Conservation (phyloP, 73 alveolate genomes). For the Uronychia binucleata region DNA sequence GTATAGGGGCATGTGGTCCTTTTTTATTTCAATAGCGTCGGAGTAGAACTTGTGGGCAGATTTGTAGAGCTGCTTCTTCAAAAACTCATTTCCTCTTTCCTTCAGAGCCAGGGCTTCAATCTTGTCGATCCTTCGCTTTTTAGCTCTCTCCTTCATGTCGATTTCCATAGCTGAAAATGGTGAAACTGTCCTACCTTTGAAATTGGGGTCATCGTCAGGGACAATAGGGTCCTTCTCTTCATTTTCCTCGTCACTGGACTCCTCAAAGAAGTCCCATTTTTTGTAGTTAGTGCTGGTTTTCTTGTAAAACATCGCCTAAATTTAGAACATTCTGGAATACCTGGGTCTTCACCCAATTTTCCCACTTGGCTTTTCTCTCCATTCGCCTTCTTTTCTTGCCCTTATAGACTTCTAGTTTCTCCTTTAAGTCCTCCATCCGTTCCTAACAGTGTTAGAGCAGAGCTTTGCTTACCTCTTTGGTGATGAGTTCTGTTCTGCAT, state of each 20-base stretch:
- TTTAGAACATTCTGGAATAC: background rate
- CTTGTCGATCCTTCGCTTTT: constrained; percentile 82
- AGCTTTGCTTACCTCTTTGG: constrained; percentile 73
- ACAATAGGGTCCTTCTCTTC: constrained; percentile 88
- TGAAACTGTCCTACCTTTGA: too few species aligned
- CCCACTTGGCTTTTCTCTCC: constrained; percentile 93
- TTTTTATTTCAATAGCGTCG: constrained; percentile 89
- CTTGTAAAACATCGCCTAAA: constrained; percentile 84
- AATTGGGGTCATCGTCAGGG: constrained; percentile 97
- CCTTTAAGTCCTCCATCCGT: constrained; percentile 73
- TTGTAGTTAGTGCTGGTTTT: constrained; percentile 93
- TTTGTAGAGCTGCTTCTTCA: constrained; percentile 88
- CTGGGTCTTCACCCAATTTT: constrained; percentile 95
- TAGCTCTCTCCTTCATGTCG: constrained; percentile 93
- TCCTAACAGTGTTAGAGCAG: constrained; percentile 24
- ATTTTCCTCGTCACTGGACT: constrained; percentile 85
- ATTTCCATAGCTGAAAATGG: constrained; percentile 98
- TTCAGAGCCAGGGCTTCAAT: constrained; percentile 88
- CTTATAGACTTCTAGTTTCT: constrained; percentile 87
- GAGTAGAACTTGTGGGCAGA: constrained; percentile 92
- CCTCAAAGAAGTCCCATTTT: constrained; percentile 97
- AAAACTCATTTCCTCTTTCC: constrained; percentile 89
- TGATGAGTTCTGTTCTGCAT: constrained; percentile 78
- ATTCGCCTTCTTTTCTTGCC: constrained; percentile 75
- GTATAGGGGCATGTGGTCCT: constrained; percentile 90